phyloP scores from a whole-genome alignment of 1,284 basidiomycete genomes.

The Heterobasidion irregulare region DNA sequence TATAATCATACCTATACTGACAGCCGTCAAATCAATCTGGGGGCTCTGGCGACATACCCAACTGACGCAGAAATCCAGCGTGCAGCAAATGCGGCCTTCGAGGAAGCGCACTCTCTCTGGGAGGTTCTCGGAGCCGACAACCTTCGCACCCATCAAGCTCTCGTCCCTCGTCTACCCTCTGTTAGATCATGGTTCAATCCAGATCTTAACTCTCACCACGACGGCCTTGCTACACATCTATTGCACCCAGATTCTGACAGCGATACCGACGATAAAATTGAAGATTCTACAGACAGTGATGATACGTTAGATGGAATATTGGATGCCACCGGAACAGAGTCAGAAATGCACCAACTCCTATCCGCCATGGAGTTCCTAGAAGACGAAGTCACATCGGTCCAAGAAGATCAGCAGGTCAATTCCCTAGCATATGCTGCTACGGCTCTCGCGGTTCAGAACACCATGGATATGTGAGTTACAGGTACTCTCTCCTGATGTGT shows the following conservation, averaged over 20 bases:
- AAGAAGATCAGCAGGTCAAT: background rate
- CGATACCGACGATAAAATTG: background rate
- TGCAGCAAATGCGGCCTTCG: slow-evolving; percentile 3
- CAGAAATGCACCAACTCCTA: background rate
- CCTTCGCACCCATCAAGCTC: background rate
- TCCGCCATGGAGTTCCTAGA: background rate
- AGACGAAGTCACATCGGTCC: background rate
- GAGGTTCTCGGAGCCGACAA: background rate
- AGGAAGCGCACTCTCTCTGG: background rate
- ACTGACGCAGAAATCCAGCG: slow-evolving; percentile 2
- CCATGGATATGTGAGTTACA: background rate
- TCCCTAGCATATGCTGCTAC: background rate
- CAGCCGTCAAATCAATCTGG: slow-evolving; percentile 13
- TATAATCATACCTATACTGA: slow-evolving; percentile 20
- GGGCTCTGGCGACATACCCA: slow-evolving; percentile 7
- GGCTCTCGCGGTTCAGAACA: background rate
- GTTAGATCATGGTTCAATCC: background rate
- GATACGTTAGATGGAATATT: too few species aligned
- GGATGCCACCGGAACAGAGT: background rate
- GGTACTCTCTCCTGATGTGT: too few species aligned
- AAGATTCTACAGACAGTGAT: too few species aligned
- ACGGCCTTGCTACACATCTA: background rate
- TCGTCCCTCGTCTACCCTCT: background rate
- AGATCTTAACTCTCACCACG: background rate
- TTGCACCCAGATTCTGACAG: background rate